A percentile compares a stretch with the other conserved stretches of the same genome.
These are phyloP conservation scores for Talaromyces nanjingensis DNA, from an alignment of 495 filamentous ascomycete species.

Conservation along the genomic window DNA sequence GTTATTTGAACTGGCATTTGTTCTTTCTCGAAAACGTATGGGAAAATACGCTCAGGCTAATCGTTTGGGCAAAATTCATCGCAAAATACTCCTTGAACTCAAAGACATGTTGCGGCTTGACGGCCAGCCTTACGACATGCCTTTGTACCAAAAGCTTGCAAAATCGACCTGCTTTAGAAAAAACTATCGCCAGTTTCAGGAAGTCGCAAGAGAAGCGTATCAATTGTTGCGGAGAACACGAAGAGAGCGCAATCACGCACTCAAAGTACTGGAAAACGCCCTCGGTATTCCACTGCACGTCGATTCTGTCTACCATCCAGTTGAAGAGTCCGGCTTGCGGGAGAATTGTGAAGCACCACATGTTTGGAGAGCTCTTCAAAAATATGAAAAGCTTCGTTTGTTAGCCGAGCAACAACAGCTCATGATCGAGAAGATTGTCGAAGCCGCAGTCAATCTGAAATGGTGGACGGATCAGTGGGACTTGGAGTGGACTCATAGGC, in stretches of 20 bases:
- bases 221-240: conserved; percentile 24
- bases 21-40: conserved; percentile 29
- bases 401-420: conserved; percentile 25
- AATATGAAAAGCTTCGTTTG: conserved; percentile 30
- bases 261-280: conserved; percentile 19
- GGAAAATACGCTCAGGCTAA: conserved; percentile 7
- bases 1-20: conserved; percentile 54
- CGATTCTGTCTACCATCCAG: neutral
- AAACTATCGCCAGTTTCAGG: conserved; percentile 16
- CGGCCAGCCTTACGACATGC: conserved; percentile 45
- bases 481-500: conserved; percentile 20
- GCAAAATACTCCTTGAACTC: conserved; percentile 32
- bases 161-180: conserved; percentile 18
- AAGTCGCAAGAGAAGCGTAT: conserved; percentile 25
- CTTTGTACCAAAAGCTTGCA: conserved; percentile 46
- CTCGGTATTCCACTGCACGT: conserved; percentile 8
- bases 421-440: conserved; percentile 16
- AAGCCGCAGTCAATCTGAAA: conserved; percentile 11
- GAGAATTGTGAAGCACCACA: conserved; percentile 31
- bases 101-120: conserved; percentile 49
- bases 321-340: conserved; percentile 63
- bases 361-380: conserved; percentile 29
- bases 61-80: conserved; percentile 14
- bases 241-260: conserved; percentile 18
- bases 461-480: conserved; percentile 19